Conservation (phyloP, 140 eudicot genomes). For the Bidens hawaiensis region DNA sequence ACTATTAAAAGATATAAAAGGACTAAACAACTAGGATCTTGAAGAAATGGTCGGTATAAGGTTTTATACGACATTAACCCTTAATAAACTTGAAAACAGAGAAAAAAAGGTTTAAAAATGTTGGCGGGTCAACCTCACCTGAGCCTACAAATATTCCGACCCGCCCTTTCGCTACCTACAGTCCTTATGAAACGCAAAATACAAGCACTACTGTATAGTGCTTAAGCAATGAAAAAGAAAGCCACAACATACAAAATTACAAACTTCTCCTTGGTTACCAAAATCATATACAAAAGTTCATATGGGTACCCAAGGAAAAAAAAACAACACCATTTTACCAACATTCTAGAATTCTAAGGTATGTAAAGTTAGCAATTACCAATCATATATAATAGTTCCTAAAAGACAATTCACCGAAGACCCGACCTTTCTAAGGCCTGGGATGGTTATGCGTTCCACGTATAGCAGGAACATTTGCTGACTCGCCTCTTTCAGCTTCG, state of each 20-base stretch:
- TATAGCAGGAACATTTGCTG: constrained; percentile 32
- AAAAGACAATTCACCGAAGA: constrained; percentile 20
- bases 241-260: constrained; percentile 24
- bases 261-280: constrained; percentile 25
- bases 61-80: too few species aligned
- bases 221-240: constrained; percentile 1
- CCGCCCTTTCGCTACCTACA: constrained; percentile 5
- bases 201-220: constrained; percentile 4
- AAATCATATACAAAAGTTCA: constrained; percentile 16
- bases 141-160: neutral
- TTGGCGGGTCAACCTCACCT: neutral
- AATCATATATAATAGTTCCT: too few species aligned
- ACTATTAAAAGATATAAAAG: too few species aligned
- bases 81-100: too few species aligned
- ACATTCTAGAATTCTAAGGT: constrained; percentile 22
- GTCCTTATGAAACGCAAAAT: constrained; percentile 4
- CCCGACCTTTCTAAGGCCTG: constrained; percentile 28
- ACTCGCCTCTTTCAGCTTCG: constrained; percentile 38
- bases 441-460: constrained; percentile 28
- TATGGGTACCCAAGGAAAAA: constrained; percentile 24
- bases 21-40: too few species aligned
- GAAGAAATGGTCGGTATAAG: too few species aligned
- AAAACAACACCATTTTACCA: constrained; percentile 17
- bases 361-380: constrained; percentile 23
- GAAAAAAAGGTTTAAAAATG: neutral